These are phyloP conservation scores for Hypericum androsaemum DNA, from an alignment of 345 rosid genomes.

Conservation along the genomic window DNA sequence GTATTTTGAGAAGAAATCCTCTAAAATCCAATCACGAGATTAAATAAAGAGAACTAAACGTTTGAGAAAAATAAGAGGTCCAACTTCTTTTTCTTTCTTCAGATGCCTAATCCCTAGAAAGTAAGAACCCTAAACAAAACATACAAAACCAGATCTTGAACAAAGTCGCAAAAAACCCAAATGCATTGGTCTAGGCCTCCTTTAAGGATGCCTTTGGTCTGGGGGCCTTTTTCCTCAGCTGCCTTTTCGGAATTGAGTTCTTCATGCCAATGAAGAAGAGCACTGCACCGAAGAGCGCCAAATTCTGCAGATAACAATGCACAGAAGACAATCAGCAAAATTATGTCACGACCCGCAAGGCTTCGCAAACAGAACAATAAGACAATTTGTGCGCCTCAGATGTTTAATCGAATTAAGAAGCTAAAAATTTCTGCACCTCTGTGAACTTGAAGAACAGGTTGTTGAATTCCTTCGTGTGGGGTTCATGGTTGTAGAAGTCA, in stretches of 20 bases:
- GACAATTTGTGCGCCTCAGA: not conserved
- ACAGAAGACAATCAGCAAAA: no score
- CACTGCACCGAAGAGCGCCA: slow-evolving; percentile 65
- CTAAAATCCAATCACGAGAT: no score
- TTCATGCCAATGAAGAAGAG: slow-evolving; percentile 71
- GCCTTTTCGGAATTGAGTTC: slow-evolving; percentile 62
- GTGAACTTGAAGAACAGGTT: slow-evolving; percentile 45
- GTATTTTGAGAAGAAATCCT: no score
- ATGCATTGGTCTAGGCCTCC: no score
- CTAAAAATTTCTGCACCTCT: slow-evolving; percentile 31
- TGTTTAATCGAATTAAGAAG: not conserved
- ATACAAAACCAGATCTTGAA: slow-evolving; percentile 12
- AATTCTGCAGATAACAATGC: slow-evolving; percentile 29
- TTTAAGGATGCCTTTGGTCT: slow-evolving; percentile 14
- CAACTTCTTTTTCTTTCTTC: not conserved
- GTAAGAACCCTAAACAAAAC: slow-evolving; percentile 3
- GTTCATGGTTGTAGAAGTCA: slow-evolving; percentile 70
- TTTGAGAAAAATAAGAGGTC: not conserved
- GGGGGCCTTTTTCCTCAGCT: slow-evolving; percentile 45
- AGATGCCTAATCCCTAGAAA: slow-evolving; percentile 3
- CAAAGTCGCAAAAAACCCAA: not conserved
- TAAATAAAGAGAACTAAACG: no score
- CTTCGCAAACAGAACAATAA: no score
- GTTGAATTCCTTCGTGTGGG: slow-evolving; percentile 40
- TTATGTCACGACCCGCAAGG: no score